phyloP scores from a whole-genome alignment of 116 monocot species.

The Iris pallida region DNA sequence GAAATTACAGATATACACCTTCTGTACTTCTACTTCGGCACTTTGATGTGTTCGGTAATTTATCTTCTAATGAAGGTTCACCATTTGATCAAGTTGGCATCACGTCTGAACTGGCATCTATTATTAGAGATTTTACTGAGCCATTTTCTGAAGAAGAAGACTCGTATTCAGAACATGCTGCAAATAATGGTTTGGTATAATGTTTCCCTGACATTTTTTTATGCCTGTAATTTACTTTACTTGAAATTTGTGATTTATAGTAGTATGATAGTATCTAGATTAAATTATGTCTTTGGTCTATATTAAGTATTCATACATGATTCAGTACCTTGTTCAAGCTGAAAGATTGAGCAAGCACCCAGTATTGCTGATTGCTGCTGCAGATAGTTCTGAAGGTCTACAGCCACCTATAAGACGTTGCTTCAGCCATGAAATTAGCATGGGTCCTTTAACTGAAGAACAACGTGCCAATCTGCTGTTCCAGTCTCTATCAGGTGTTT shows the following conservation, averaged over 20 bases:
- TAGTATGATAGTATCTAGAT: no score
- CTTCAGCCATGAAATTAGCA: conserved; percentile 83
- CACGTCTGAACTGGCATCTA: conserved; percentile 61
- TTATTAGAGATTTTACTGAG: conserved; percentile 66
- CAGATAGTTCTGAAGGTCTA: conserved; percentile 59
- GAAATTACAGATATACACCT: neutral
- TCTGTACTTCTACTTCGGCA: conserved; percentile 76
- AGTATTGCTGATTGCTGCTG: conserved; percentile 67
- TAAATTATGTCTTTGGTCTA: neutral
- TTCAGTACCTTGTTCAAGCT: conserved; percentile 47
- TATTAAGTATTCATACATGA: conserved; percentile 6
- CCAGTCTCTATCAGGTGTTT: conserved; percentile 35
- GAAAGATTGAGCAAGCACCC: conserved; percentile 37
- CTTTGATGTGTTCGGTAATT: conserved; percentile 67
- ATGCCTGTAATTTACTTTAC: neutral
- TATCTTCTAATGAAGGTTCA: conserved; percentile 68
- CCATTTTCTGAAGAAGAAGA: conserved; percentile 44
- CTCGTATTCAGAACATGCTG: conserved; percentile 4
- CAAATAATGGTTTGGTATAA: conserved; percentile 39
- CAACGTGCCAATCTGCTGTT: conserved; percentile 60
- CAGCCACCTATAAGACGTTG: conserved; percentile 70
- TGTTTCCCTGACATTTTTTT: neutral
- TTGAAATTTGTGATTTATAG: no score
- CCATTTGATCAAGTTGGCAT: conserved; percentile 58
- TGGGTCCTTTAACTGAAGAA: conserved; percentile 59